phyloP scores from a whole-genome alignment of 192 early-diverging fungal species.

The Dimargaris xerosporica region DNA sequence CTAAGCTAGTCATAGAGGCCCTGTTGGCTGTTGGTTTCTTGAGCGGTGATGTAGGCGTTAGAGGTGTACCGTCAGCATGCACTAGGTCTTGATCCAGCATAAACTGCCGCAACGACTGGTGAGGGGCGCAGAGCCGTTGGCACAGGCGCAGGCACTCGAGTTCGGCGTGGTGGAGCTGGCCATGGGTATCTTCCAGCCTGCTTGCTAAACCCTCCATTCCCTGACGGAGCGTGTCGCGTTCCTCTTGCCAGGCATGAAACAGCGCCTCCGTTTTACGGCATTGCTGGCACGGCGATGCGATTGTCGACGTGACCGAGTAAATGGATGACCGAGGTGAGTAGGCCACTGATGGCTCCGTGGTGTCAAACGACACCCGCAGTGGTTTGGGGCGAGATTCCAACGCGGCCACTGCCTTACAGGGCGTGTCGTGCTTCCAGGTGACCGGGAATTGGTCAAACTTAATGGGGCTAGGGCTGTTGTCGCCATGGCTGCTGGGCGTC shows the following conservation, averaged over 20 bases:
- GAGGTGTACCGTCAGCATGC: neutral
- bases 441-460: too few species aligned
- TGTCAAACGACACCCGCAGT: too few species aligned
- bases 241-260: slow-evolving; percentile 5
- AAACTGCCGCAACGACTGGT: neutral
- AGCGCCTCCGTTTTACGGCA: neutral
- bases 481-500: neutral
- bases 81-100: neutral
- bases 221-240: neutral
- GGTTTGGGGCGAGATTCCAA: too few species aligned
- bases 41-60: neutral
- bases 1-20: neutral
- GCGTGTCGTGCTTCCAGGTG: too few species aligned
- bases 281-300: neutral
- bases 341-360: too few species aligned
- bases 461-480: too few species aligned
- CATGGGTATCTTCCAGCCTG: neutral
- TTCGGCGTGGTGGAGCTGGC: neutral
- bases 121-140: neutral
- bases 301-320: neutral
- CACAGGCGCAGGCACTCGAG: neutral
- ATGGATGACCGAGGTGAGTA: too few species aligned
- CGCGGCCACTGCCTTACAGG: too few species aligned
- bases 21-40: neutral
- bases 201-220: slow-evolving; percentile 5